Conservation (phyloP, 2,329 filamentous ascomycete genomes). For the Ophiostoma sp. region DNA sequence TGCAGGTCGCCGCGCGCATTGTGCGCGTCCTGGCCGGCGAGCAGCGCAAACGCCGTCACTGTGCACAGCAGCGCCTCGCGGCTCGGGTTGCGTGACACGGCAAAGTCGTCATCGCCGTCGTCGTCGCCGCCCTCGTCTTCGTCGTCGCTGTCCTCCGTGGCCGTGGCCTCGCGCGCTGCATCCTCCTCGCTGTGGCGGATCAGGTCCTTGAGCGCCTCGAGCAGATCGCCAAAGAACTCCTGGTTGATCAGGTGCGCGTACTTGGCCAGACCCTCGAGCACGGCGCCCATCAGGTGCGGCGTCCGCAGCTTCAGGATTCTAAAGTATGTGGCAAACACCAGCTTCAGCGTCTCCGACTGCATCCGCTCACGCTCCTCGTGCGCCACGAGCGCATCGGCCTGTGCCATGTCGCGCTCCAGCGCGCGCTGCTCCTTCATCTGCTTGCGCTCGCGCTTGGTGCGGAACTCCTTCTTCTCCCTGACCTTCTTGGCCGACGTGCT, state of each 20-base stretch:
- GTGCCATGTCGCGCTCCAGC: constrained; percentile 86
- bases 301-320: constrained; percentile 80
- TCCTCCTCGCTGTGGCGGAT: constrained; percentile 68
- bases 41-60: constrained; percentile 91
- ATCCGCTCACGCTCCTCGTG: constrained; percentile 90
- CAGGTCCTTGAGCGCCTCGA: constrained; percentile 90
- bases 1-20: constrained; percentile 76
- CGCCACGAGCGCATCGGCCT: constrained; percentile 83
- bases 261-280: constrained; percentile 86
- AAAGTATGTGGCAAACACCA: constrained; percentile 94
- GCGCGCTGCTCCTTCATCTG: constrained; percentile 75
- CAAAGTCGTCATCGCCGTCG: constrained; percentile 48
- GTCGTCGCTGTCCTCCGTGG: constrained; percentile 46
- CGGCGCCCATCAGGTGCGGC: constrained; percentile 88
- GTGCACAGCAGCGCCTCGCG: constrained; percentile 90
- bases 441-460: constrained; percentile 85
- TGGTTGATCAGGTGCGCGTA: constrained; percentile 98
- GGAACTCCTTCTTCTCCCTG: constrained; percentile 75
- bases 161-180: constrained; percentile 45
- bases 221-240: constrained; percentile 93
- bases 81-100: constrained; percentile 62
- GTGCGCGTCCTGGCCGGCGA: constrained; percentile 87
- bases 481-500: constrained; percentile 49
- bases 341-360: constrained; percentile 91
- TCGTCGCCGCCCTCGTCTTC: constrained; percentile 40